Base-by-base conservation (phyloP, 495 filamentous ascomycete genomes). In the Parmelia sp. region DNA sequence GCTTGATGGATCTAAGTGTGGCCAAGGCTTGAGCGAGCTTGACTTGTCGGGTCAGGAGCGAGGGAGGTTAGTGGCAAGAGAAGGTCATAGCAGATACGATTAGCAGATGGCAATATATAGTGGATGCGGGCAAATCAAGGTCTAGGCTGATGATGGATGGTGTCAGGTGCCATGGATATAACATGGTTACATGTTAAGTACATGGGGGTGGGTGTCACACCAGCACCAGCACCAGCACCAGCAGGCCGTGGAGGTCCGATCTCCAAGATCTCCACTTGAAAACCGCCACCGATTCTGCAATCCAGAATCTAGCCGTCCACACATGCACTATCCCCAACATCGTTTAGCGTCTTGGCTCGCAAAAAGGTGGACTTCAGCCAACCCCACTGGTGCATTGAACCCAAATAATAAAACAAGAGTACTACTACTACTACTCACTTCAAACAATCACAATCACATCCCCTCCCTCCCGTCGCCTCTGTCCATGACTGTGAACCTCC, bases 331-430 rank as follows among this genome's bases (percentile, higher is more conserved):
- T 33, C 33, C 51, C 51, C 29, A 33, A 55, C 6, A 33, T 55
- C 27, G 51, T 55, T 55, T 55, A 33, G 51, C 51, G 51, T 5
- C 51, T 55, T 55, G 51, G 51, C 51, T 5, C 0, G 8, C 6
- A 33, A 21, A 55, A 55, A 55, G 51, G 51, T 33, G 17, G 47
- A 55, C 51, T 33, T 55, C 6, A 55, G 51, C 51, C 51, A 55
- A 55, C 51, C 51, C 51, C 51, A 55, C 51, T 31, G 17, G 51
- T 55, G 51, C 51, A 55, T 55, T n/a, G 17, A 55, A 35, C 27
- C 29, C 51, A 33, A 55, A n/a, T n/a, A 27, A 36, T 36, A 36
- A 4, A n/a, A n/a, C n/a, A n/a, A n/a, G n/a, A n/a, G n/a, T n/a
- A n/a, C n/a, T n/a, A n/a, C n/a, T n/a, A n/a, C 10, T 36, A 5